Evolutionary conservation across 2,329 filamentous ascomycete genomes (phyloP), one percentile per base, ranked within the genome.

Genomic region (Botryotinia globosa): DNA sequence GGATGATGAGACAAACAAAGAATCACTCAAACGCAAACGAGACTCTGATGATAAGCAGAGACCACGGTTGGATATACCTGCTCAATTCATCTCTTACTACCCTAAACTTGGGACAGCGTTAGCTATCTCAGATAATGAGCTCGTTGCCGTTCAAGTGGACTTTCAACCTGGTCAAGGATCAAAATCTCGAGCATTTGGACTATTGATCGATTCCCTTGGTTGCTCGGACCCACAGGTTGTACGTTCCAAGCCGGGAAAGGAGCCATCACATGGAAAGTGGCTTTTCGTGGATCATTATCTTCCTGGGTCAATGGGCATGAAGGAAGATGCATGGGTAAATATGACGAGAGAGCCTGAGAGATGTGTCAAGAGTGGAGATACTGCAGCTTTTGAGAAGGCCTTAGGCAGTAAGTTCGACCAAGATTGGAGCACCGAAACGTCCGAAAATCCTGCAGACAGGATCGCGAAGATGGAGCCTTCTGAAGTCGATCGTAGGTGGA

Each of bases 191-290:
- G 83, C 84, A 1, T 86, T 88, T 69, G 90, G 91, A 14, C 84
- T 92, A 12, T 83, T 94, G 39, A 91, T 92, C 48, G 91, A 94
- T 79, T 91, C 92, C 0, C 88, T 94, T 71, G 91, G 91, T 2
- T 90, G 90, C 74, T 91, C 91, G 4, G 83, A 87, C 8, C 73
- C 84, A 1, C 81, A 75, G 76, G 82, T 56, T 75, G 45, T 62
- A 44, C 80, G 77, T 37, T 67, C 76, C 32, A 70, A 71, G 18
- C 69, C 66, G 34, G 74, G 62, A n/a, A 74, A 74, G 54, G 72
- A 71, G 39, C 61, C 45, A 14, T 25, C 42, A 7, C 48, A 44
- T 34, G 56, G 74, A 32, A 72, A 72, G 16, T 74, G 75, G 56
- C 71, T 71, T 39, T 80, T 78, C 4, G 51, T 80, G 62, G 75